Evolutionary conservation across 768 basidiomycete genomes (phyloP).

Genomic region (Suillus occidentalis): DNA sequence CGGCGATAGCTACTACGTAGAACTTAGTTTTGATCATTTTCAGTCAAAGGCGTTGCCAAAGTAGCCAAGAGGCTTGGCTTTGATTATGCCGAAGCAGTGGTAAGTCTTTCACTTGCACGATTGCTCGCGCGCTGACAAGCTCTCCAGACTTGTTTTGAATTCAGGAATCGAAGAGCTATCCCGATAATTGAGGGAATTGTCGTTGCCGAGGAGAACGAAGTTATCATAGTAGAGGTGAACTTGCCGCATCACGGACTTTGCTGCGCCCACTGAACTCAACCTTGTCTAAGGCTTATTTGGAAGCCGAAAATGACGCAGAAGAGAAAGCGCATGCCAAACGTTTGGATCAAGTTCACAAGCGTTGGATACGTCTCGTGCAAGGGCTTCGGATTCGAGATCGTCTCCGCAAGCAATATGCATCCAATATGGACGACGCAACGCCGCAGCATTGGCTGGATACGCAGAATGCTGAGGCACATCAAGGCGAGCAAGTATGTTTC

Average conservation of each 20-base stretch:
- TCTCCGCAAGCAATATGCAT: slow-evolving; percentile 74
- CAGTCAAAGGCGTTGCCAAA: slow-evolving; percentile 87
- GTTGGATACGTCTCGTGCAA: slow-evolving; percentile 85
- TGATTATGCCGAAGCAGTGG: slow-evolving; percentile 94
- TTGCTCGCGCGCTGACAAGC: slow-evolving; percentile 8
- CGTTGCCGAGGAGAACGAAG: slow-evolving; percentile 78
- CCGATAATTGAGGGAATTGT: slow-evolving; percentile 88
- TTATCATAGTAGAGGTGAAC: slow-evolving; percentile 67
- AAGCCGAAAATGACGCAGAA: slow-evolving; percentile 73
- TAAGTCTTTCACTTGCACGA: slow-evolving; percentile 43
- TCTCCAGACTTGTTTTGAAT: slow-evolving; percentile 89
- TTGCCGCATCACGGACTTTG: slow-evolving; percentile 18
- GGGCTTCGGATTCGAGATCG: slow-evolving; percentile 86
- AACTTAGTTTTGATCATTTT: slow-evolving; percentile 15
- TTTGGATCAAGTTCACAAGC: slow-evolving; percentile 79
- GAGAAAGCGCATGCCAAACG: slow-evolving; percentile 75
- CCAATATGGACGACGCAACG: slow-evolving; percentile 13
- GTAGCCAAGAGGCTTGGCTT: slow-evolving; percentile 85
- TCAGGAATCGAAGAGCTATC: slow-evolving; percentile 86
- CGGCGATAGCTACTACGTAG: slow-evolving; percentile 13
- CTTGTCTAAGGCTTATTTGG: slow-evolving; percentile 73
- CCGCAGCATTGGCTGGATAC: slow-evolving; percentile 14
- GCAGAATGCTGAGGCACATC: slow-evolving; percentile 21
- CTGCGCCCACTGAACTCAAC: slow-evolving; percentile 2
- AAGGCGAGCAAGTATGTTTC: slow-evolving; percentile 22